Conservation (phyloP, 208 protist species). For the Leishmania amazonensis region DNA sequence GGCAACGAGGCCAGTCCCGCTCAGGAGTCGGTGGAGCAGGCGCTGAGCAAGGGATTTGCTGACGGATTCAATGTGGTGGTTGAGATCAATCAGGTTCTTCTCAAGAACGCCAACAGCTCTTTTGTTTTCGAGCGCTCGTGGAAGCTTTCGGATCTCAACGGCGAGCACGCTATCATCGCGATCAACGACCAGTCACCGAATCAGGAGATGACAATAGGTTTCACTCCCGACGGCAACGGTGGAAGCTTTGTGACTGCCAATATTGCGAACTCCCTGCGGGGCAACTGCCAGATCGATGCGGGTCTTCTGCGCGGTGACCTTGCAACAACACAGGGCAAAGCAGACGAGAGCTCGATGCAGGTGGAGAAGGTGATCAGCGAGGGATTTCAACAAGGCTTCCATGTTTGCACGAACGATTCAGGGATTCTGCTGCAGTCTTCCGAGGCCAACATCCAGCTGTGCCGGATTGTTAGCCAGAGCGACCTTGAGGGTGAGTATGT, state of each 20-base stretch:
- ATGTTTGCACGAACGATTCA: constrained; percentile 38
- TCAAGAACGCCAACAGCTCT: constrained; percentile 52
- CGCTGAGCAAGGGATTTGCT: constrained; percentile 46
- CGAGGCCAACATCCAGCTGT: constrained; percentile 42
- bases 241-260: constrained; percentile 52
- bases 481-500: constrained; percentile 65
- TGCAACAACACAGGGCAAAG: constrained; percentile 44
- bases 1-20: constrained; percentile 42
- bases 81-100: constrained; percentile 40
- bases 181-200: constrained; percentile 55
- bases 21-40: constrained; percentile 53
- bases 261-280: constrained; percentile 58
- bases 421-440: constrained; percentile 44
- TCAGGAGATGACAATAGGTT: constrained; percentile 46
- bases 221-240: constrained; percentile 42
- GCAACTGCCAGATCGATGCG: constrained; percentile 52
- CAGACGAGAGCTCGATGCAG: constrained; percentile 30
- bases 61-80: constrained; percentile 45
- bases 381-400: constrained; percentile 44
- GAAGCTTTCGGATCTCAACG: constrained; percentile 48
- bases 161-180: constrained; percentile 59
- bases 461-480: constrained; percentile 37
- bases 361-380: constrained; percentile 51
- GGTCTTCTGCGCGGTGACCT: constrained; percentile 49
- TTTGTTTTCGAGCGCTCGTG: constrained; percentile 46